Evolutionary conservation across 768 basidiomycete species (phyloP), one percentile per base, ranked within the genome.

Genomic region (Tulasnella sp.): DNA sequence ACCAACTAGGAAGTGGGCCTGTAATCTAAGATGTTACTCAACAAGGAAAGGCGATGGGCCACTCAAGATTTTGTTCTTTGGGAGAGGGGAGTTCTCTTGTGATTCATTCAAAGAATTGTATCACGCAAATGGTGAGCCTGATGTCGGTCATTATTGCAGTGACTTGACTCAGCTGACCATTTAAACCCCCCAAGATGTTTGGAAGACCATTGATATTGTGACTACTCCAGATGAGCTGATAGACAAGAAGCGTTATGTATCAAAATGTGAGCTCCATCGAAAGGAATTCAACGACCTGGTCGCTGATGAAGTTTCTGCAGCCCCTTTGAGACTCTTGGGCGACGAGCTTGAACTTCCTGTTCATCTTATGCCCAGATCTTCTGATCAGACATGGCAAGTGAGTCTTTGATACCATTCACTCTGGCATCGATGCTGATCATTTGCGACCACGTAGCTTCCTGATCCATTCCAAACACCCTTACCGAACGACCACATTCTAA

Each of bases 61-160:
- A 4, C 82, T 87, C 62, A 74, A 78, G n/a, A 74, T 95, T 35
- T 71, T 95, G 5, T 93, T 88, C 64, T 76, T 88, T 61, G 91
- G 91, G 45, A 82, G 87, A 15, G 90, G 92, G 62, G 76, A 79
- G 59, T 93, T 93, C 64, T 93, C 90, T 1, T 83, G 82, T 60
- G 65, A 68, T 5, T 78, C 88, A 2, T 72, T 95, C 43, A 65
- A 73, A 45, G 70, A 80, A 49, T 64, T 93, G 1, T 66, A 82
- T 50, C 59, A 65, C 13, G 81, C 83, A 4, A 62, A 62, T 65
- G 87, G 89, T 83, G 49, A 57, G 67, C 15, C 5, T 25, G 24
- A 13, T 2, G 8, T 24, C n/a, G 27, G 19, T 43, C 4, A 35
- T 12, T 37, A 19, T 15, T 20, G n/a, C 5, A 31, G 22, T 33